Evolutionary conservation across 148 eudicot genomes (phyloP).

Genomic region (Polygonum maritimum): DNA sequence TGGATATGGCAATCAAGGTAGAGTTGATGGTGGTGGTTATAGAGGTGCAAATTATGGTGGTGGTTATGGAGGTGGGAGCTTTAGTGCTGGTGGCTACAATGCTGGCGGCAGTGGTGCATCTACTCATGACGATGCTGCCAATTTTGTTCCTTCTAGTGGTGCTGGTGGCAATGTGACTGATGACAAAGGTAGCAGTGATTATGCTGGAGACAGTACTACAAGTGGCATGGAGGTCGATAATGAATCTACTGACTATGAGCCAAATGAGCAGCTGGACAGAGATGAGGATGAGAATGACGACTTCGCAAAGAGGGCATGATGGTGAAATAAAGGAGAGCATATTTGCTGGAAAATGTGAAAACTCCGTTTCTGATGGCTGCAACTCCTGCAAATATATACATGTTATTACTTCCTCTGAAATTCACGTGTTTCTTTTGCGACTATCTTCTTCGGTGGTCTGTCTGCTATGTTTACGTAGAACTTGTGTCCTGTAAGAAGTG

Average conservation of each 20-base stretch:
- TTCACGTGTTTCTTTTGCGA: neutral
- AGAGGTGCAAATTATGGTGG: conserved; percentile 11
- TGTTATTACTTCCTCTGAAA: neutral
- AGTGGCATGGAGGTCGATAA: neutral
- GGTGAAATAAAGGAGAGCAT: neutral
- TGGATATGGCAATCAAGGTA: conserved; percentile 14
- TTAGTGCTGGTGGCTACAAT: conserved; percentile 4
- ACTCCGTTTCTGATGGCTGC: neutral
- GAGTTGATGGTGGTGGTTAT: conserved; percentile 28
- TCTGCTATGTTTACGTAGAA: neutral
- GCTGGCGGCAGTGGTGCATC: neutral
- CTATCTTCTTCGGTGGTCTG: neutral
- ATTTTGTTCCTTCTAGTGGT: neutral
- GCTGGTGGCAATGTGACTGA: conserved; percentile 21
- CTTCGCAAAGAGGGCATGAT: conserved; percentile 29
- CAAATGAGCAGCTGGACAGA: conserved; percentile 28
- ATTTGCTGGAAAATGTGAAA: neutral
- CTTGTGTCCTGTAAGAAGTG: neutral
- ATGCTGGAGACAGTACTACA: conserved; percentile 20
- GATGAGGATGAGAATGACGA: conserved; percentile 26
- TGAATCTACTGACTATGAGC: conserved; percentile 20
- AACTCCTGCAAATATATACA: neutral
- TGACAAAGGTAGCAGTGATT: conserved; percentile 10
- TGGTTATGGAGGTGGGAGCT: conserved; percentile 16
- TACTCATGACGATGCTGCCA: conserved; percentile 19